A percentile compares a stretch with the other conserved stretches of the same genome.
phyloP scores from a whole-genome alignment of 495 filamentous ascomycete genomes.

The Letharia columbiana region DNA sequence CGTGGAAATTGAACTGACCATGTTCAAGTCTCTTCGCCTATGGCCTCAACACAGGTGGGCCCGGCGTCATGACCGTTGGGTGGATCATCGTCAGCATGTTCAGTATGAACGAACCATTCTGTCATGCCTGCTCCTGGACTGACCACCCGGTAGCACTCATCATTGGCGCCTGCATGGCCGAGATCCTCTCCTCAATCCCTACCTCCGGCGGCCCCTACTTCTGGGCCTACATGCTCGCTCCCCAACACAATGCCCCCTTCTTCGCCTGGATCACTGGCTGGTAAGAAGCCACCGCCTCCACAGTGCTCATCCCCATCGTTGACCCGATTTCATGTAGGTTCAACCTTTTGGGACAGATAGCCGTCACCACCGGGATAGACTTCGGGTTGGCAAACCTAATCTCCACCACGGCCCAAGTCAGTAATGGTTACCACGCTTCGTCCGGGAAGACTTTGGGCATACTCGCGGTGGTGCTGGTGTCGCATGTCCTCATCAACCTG shows the following conservation, averaged over 20 bases:
- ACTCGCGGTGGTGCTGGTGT: slow-evolving; percentile 50
- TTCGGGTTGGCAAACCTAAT: slow-evolving; percentile 54
- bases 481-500: slow-evolving; percentile 48
- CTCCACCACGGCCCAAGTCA: slow-evolving; percentile 47
- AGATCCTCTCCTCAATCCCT: slow-evolving; percentile 57
- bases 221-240: slow-evolving; percentile 55
- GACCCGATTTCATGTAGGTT: slow-evolving; percentile 27
- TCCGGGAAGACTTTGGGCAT: slow-evolving; percentile 49
- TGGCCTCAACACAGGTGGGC: slow-evolving; percentile 49
- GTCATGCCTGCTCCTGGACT: background rate
- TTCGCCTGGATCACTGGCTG: slow-evolving; percentile 58
- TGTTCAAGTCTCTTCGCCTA: slow-evolving; percentile 36
- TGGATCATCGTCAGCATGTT: slow-evolving; percentile 53
- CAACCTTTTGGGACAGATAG: slow-evolving; percentile 51
- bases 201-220: slow-evolving; percentile 58
- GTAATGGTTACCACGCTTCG: slow-evolving; percentile 44
- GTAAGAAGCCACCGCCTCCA: slow-evolving; percentile 24
- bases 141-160: slow-evolving; percentile 34
- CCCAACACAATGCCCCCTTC: slow-evolving; percentile 48
- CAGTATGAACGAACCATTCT: slow-evolving; percentile 14
- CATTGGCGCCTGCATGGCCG: slow-evolving; percentile 52
- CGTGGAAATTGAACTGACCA: slow-evolving; percentile 26
- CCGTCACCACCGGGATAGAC: slow-evolving; percentile 56
- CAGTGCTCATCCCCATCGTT: background rate
- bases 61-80: slow-evolving; percentile 43